Conservation (phyloP, 2,329 filamentous ascomycete genomes). For the Dactylella cylindrospora region DNA sequence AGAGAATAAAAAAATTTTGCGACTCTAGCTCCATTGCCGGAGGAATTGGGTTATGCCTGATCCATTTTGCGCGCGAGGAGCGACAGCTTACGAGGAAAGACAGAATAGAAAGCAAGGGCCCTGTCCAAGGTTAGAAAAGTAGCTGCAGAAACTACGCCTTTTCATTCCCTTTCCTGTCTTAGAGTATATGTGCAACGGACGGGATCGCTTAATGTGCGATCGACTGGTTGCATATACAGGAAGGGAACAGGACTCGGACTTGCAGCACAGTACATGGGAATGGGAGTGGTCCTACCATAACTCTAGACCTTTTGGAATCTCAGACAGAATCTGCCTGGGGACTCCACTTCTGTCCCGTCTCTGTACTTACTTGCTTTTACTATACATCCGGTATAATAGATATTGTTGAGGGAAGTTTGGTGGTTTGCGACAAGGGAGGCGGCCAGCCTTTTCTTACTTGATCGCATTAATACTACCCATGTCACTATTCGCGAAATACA, state of each 20-base stretch:
- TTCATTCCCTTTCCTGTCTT: conserved; percentile 10
- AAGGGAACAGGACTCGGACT: conserved; percentile 22
- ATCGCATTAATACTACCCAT: conserved; percentile 40
- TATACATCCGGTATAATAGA: too few species aligned
- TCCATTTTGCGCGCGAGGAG: conserved; percentile 2
- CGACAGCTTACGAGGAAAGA: background rate
- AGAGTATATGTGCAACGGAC: conserved; percentile 39
- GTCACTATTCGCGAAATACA: conserved; percentile 31
- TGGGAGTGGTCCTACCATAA: conserved; percentile 22
- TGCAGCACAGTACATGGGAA: conserved; percentile 7
- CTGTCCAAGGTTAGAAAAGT: conserved; percentile 6
- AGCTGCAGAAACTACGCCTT: conserved; percentile 10
- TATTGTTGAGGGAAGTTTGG: conserved; percentile 10
- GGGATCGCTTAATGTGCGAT: conserved; percentile 45
- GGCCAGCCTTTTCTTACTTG: conserved; percentile 34
- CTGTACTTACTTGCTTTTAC: too few species aligned
- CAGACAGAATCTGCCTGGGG: conserved; percentile 27
- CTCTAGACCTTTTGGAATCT: conserved; percentile 28
- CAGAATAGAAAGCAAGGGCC: conserved; percentile 39
- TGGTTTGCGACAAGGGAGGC: conserved; percentile 26
- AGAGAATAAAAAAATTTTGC: background rate
- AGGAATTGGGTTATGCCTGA: conserved; percentile 22
- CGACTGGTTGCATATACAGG: conserved; percentile 44
- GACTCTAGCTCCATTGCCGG: background rate
- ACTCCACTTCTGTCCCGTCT: conserved; percentile 44